Evolutionary conservation across 225 moss, liverwort and hornwort genomes (phyloP).

Genomic region (Ulota crispa): DNA sequence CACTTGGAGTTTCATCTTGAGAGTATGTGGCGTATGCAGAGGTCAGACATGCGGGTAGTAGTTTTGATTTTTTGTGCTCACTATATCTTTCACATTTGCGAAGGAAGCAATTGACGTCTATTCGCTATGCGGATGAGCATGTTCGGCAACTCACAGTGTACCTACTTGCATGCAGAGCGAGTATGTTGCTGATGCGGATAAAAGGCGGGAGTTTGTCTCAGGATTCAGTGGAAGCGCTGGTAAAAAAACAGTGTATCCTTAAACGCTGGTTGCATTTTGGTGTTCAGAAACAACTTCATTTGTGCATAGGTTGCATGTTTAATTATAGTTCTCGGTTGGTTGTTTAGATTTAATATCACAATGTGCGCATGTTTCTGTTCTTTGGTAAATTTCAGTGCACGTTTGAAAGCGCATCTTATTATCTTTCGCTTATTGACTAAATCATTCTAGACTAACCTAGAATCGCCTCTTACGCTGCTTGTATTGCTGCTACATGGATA

Average conservation of each 20-base stretch:
- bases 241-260: slow-evolving; percentile 26
- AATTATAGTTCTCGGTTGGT: not conserved
- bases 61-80: not conserved
- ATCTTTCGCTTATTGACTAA: not conserved
- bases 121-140: not conserved
- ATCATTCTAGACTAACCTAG: not conserved
- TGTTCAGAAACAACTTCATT: not conserved
- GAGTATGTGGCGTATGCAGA: not conserved
- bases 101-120: slow-evolving; percentile 12
- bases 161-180: slow-evolving; percentile 59
- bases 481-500: not conserved
- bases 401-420: slow-evolving; percentile 5
- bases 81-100: not conserved
- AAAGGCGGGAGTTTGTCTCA: slow-evolving; percentile 74
- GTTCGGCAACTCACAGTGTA: slow-evolving; percentile 6
- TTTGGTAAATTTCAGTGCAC: slow-evolving; percentile 13
- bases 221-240: slow-evolving; percentile 84
- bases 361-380: not conserved
- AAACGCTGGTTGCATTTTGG: slow-evolving; percentile 13
- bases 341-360: not conserved
- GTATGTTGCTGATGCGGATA: slow-evolving; percentile 78
- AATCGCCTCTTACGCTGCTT: slow-evolving; percentile 11
- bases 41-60: not conserved
- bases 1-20: not conserved
- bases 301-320: not conserved